Base-by-base conservation (phyloP, 352 stramenopile genomes). In the Globisporangium lucens region DNA sequence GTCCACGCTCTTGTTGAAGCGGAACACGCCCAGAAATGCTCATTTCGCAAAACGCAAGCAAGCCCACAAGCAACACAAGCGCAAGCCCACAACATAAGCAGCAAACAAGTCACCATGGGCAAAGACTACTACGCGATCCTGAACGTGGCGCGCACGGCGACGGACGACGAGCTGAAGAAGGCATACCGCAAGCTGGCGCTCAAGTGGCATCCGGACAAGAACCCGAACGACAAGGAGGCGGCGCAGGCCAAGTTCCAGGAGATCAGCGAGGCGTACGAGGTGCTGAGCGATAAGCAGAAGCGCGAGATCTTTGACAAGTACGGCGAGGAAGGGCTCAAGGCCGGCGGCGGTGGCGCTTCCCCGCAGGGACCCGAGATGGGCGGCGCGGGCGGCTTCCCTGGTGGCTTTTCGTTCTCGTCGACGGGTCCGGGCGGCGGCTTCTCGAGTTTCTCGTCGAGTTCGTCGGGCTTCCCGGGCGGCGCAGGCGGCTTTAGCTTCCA, bases 131-230 rank as follows among this genome's bases (percentile, higher is more conserved):
- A 96, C 75, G 77, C 80, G 53, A 83, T 85, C 24, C 75, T 96
- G 29, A 84, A 81, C 67, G 88, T 96, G 27, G 61, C 73, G 49
- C 83, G 82, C 53, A 81, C 77, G 57, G 86, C 88, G 15, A 80
- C 73, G 17, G 86, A 96, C 67, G 87, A 92, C 17, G 87, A 93
- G 63, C 75, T 94, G 33, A 89, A 90, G 71, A 93, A 93, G 69
- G 87, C 85, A 27, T 97, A 97, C 67, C 79, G 89, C 36, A 97
- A 96, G 71, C 73, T 97, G 67, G 90, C 91, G 53, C 75, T 97
- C 60, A 97, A 97, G 77, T 95, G 89, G 85, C 92, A 98, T 65
- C 92, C 92, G 10, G 92, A 98, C 80, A 97, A 97, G 80, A 97
- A 98, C 75, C 88, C 89, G 33, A 90, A 95, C 67, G 80, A 96